These are phyloP conservation scores for Alternaria brassicae DNA, from an alignment of 2,329 filamentous ascomycete genomes.

Conservation along the genomic window DNA sequence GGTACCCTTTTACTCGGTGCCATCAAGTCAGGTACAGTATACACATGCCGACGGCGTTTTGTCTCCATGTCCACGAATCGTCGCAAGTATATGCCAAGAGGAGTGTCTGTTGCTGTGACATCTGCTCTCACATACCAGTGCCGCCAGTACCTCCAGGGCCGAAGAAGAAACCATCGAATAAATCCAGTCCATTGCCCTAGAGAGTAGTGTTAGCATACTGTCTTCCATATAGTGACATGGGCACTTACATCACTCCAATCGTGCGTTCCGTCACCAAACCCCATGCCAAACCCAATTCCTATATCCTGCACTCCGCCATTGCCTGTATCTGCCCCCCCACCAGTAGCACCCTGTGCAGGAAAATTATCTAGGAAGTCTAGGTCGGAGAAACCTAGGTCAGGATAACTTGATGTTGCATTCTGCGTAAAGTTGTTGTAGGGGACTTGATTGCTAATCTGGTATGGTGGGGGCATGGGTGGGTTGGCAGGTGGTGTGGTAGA, in stretches of 20 bases:
- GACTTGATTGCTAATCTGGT: slow-evolving; percentile 38
- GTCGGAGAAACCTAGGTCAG: slow-evolving; percentile 53
- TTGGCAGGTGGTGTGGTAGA: slow-evolving; percentile 9
- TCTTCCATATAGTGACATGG: neutral
- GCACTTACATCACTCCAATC: slow-evolving; percentile 58
- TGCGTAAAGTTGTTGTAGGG: slow-evolving; percentile 42
- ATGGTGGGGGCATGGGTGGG: slow-evolving; percentile 29
- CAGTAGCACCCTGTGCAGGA: slow-evolving; percentile 40
- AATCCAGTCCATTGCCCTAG: slow-evolving; percentile 50
- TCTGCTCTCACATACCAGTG: neutral
- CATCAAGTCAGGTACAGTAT: neutral
- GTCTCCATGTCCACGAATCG: neutral
- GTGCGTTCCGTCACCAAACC: slow-evolving; percentile 58
- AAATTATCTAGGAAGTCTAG: slow-evolving; percentile 64
- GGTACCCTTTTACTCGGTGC: neutral
- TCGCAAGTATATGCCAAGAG: neutral
- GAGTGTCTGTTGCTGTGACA: neutral
- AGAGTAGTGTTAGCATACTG: neutral
- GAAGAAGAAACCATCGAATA: slow-evolving; percentile 70
- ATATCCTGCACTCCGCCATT: slow-evolving; percentile 60
- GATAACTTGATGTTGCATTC: slow-evolving; percentile 37
- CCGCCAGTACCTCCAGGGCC: slow-evolving; percentile 16
- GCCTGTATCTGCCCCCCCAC: slow-evolving; percentile 47
- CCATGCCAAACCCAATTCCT: slow-evolving; percentile 64
- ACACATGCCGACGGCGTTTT: neutral